Conservation (phyloP, 139 green algal species). For the Chlorella vulgaris region DNA sequence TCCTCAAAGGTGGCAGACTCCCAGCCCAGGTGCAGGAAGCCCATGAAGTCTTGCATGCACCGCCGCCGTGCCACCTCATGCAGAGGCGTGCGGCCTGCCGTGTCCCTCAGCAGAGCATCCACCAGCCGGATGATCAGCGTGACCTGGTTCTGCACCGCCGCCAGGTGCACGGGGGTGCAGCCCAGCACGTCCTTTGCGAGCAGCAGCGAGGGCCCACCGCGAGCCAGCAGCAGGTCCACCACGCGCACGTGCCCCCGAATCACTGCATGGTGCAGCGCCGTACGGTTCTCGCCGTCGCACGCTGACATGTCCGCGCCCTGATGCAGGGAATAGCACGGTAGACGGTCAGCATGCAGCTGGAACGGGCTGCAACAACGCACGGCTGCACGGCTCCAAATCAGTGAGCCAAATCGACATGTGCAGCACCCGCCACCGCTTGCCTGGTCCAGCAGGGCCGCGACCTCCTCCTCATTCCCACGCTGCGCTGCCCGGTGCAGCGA, state of each 20-base stretch:
- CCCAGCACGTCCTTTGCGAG: constrained; percentile 62
- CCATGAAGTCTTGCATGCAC: constrained; percentile 77
- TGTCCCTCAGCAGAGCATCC: constrained; percentile 56
- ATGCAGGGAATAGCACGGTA: background rate
- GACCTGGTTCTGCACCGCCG: constrained; percentile 69
- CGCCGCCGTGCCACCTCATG: constrained; percentile 58
- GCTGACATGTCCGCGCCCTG: constrained; percentile 55
- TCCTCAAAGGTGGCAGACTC: constrained; percentile 55
- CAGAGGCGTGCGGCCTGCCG: constrained; percentile 50
- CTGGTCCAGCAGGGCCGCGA: constrained; percentile 42
- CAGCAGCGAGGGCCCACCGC: constrained; percentile 47
- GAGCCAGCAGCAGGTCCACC: constrained; percentile 51
- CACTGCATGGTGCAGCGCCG: constrained; percentile 64
- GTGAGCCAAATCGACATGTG: too few relatives aligned
- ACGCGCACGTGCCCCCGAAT: constrained; percentile 59
- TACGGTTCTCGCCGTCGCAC: constrained; percentile 55
- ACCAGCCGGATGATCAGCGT: constrained; percentile 64
- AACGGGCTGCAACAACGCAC: too few relatives aligned
- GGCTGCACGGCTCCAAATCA: too few relatives aligned
- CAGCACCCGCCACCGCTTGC: background rate
- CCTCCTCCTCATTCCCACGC: constrained; percentile 47
- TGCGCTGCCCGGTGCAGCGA: constrained; percentile 51
- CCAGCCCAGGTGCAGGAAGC: constrained; percentile 71
- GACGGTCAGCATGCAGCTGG: too few relatives aligned
- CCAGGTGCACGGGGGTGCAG: constrained; percentile 69